Percentiles rank a stretch among this genome's conserved stretches.
These are phyloP conservation scores for Backusella mclennaniae DNA, from an alignment of 192 early-diverging fungal genomes.

Conservation along the genomic window DNA sequence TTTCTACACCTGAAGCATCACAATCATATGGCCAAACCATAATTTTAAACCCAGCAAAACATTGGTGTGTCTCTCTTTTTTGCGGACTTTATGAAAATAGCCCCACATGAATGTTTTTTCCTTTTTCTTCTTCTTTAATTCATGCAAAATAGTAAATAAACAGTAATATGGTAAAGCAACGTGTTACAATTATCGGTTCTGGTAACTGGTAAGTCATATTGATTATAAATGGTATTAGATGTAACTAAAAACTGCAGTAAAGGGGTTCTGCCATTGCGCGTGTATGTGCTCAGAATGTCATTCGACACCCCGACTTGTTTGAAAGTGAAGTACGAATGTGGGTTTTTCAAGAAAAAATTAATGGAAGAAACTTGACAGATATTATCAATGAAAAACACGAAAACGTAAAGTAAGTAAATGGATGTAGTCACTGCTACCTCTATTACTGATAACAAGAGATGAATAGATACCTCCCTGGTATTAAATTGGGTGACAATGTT, in stretches of 20 bases:
- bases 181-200: neutral
- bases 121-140: neutral
- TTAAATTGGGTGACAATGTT: constrained; percentile 79
- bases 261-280: constrained; percentile 94
- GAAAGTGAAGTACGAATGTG: constrained; percentile 86
- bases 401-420: constrained; percentile 63
- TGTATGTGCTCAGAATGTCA: constrained; percentile 84
- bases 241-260: neutral
- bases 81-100: neutral
- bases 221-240: neutral
- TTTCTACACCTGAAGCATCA: too few relatives aligned
- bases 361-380: constrained; percentile 81
- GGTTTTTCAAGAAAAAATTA: constrained; percentile 89
- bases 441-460: too few relatives aligned
- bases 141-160: neutral
- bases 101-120: neutral
- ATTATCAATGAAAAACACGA: constrained; percentile 93
- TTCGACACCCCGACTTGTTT: constrained; percentile 52
- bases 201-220: neutral
- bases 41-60: too few relatives aligned
- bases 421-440: too few relatives aligned
- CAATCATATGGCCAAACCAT: too few relatives aligned
- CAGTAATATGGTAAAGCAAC: neutral
- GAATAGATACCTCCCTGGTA: constrained; percentile 74
- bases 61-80: too few relatives aligned